Evolutionary conservation across 2,329 filamentous ascomycete genomes (phyloP), one percentile per base, ranked within the genome.

Genomic region (Didymella glomerata): DNA sequence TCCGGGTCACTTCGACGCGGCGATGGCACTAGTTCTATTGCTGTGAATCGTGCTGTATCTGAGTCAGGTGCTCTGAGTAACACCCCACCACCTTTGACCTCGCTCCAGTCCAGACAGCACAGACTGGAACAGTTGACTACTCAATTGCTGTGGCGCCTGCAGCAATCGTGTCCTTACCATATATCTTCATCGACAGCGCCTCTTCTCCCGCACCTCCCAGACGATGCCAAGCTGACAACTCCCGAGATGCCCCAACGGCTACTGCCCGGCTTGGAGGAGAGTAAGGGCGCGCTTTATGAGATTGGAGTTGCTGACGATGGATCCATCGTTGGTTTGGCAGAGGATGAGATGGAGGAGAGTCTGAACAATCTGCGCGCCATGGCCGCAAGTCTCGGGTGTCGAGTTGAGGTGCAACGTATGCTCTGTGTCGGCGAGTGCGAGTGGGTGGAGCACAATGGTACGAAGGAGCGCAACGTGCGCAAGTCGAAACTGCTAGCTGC

Each of bases 281-380:
- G 93, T 16, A 90, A 92, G 66, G 95, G 95, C 5, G 95, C 95
- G 1, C 78, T 98, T 48, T 99, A 99, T 69, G 94, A 99, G 76
- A 96, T 99, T 75, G 95, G 95, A 0, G 93, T 99, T 10, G 90
- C 93, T 27, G 95, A 99, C 75, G 93, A 98, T 79, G 95, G 95
- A 8, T 92, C 90, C 0, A 88, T 99, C 57, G 87, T 97, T 41
- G 95, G 95, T 0, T 82, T 99, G 46, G 91, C 92, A 2, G 88
- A 91, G 64, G 93, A 97, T 72, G 95, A 99, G 77, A 86, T 99
- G 83, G 87, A 94, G 61, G 94, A 98, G 77, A 97, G 93, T 74
- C 83, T 98, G 61, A 85, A 85, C 41, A 97, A 93, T 57, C 79
- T 99, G 36, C 87, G 88, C 61, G 88, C 91, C 49, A 99, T 99